phyloP scores from a whole-genome alignment of 805 yeast genomes.

The Wickerhamomyces canadensis region DNA sequence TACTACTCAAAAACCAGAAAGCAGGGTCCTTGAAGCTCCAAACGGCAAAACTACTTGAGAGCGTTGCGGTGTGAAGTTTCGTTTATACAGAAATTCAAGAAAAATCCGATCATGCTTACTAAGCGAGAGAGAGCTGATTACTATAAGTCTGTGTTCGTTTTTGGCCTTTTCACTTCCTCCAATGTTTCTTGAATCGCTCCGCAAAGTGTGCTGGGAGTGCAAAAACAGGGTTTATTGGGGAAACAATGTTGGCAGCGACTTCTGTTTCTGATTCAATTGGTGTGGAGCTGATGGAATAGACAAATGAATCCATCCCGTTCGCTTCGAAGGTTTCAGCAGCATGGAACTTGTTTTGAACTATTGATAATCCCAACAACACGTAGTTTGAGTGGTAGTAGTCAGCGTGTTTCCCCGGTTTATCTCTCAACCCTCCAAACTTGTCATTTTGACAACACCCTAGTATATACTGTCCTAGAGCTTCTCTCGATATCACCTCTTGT shows the following conservation, averaged over 20 bases:
- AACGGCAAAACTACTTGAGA: too few relatives aligned
- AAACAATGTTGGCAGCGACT: constrained; percentile 16
- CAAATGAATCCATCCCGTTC: constrained; percentile 4
- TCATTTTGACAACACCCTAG: constrained; percentile 67
- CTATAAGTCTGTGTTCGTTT: not conserved
- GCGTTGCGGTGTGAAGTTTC: too few relatives aligned
- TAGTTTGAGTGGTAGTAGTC: constrained; percentile 94
- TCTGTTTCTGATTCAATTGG: constrained; percentile 9
- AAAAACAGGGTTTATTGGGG: constrained; percentile 49
- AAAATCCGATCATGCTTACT: too few relatives aligned
- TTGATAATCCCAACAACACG: constrained; percentile 62
- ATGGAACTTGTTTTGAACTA: constrained; percentile 16
- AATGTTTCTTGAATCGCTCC: constrained; percentile 21
- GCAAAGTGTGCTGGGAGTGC: constrained; percentile 46
- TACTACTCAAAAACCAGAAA: too few relatives aligned
- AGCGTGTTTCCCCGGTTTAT: constrained; percentile 76
- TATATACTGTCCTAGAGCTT: constrained; percentile 58
- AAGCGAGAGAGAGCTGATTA: not conserved
- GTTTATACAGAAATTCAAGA: too few relatives aligned
- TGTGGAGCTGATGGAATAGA: constrained; percentile 7
- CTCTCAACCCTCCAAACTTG: constrained; percentile 68
- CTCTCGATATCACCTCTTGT: constrained; percentile 45
- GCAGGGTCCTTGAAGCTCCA: too few relatives aligned
- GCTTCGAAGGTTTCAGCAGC: constrained; percentile 1
- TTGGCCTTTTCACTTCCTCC: not conserved